phyloP scores from a whole-genome alignment of 805 yeast species.

The Metschnikowia sp. region DNA sequence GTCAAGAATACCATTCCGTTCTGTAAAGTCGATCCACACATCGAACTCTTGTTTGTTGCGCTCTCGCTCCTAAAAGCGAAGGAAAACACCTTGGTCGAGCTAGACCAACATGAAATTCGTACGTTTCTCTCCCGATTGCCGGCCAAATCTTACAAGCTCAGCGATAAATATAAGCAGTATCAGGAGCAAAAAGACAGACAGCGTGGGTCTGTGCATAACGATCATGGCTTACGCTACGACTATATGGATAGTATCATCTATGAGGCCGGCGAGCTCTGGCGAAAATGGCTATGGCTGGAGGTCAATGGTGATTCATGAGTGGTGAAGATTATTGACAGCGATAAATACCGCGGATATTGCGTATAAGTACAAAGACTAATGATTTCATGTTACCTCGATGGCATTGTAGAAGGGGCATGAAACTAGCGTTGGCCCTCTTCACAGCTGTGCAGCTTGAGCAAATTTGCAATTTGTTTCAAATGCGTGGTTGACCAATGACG shows the following conservation, averaged over 20 bases:
- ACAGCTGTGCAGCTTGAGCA: too few relatives aligned
- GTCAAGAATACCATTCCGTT: constrained; percentile 39
- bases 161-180: constrained; percentile 34
- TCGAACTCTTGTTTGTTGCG: constrained; percentile 70
- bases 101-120: constrained; percentile 85
- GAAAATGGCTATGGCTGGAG: constrained; percentile 67
- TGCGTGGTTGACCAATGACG: too few relatives aligned
- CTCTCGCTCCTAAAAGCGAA: constrained; percentile 78
- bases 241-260: constrained; percentile 71
- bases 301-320: constrained; percentile 24
- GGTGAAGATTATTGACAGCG: too few relatives aligned
- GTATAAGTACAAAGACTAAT: too few relatives aligned
- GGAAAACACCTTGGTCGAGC: constrained; percentile 73
- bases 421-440: too few relatives aligned
- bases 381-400: too few relatives aligned
- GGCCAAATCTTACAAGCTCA: constrained; percentile 37
- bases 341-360: too few relatives aligned
- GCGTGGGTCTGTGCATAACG: constrained; percentile 17
- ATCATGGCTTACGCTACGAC: constrained; percentile 23
- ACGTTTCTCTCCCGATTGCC: constrained; percentile 66
- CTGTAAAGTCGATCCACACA: constrained; percentile 67
- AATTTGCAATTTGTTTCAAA: too few relatives aligned
- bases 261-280: constrained; percentile 86
- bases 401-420: too few relatives aligned
- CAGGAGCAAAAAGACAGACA: constrained; percentile 22